Evolutionary conservation across 164 flowering plant genomes (phyloP), one percentile per base, ranked within the genome.

Genomic region (Aristolochia californica): DNA sequence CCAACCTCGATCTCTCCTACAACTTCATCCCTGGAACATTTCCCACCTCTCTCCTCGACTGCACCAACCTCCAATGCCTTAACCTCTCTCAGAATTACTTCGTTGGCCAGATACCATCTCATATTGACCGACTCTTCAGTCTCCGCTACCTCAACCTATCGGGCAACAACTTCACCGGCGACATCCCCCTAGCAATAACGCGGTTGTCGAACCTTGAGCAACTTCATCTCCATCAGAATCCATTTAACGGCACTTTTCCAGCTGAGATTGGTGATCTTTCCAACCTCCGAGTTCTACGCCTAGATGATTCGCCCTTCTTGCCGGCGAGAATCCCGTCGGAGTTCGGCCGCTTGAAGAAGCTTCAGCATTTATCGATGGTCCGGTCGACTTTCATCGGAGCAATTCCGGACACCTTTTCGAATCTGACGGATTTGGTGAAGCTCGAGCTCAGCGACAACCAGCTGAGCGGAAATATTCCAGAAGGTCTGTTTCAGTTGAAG

Each of bases 141-240:
- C 83, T 91, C 22, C 62, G 14, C 28, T 60, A 43, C 52, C 62
- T 91, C 13, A 59, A 74, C 64, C 66, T 91, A 20, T 54, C 65
- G 1, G 80, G 34, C 1, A 91, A 91, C 70, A 83, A 83, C 62
- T 84, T 88, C 77, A 45, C 86, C 28, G 91, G 93, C 13, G 74
- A 82, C 56, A 77, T 91, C 26, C 96, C 96, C 0, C 58, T 71
- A 9, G 57, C 69, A 1, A 69, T 88, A 5, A 87, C 85, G 2
- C 40, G 62, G 4, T 52, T 88, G 2, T 7, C 72, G 10, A 68
- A 53, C 44, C 43, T 91, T 53, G 43, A 34, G 25, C 28, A 2
- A 0, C 57, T 91, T 48, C 0, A 11, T 2, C 64, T 88, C 9
- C 17, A 65, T 44, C 43, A 27, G 7, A 91, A 83, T 38, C 53